A percentile compares a stretch with the other conserved stretches of the same genome.
These are phyloP conservation scores for Solanum stenotomum DNA, from an alignment of 257 asterid genomes.

Conservation along the genomic window DNA sequence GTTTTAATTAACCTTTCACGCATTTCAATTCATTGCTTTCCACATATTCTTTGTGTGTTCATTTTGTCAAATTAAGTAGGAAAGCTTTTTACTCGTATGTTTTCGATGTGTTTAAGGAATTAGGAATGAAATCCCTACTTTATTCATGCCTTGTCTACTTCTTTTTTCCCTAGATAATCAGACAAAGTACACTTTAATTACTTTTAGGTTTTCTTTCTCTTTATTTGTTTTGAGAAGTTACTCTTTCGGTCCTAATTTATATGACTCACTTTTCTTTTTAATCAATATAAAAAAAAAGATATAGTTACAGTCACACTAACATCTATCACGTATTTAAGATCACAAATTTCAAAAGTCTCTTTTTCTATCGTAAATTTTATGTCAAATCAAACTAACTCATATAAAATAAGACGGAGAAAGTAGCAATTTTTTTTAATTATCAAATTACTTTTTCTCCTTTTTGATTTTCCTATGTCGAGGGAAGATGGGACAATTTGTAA, in stretches of 20 bases:
- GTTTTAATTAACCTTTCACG: neutral
- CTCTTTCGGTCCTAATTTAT: too few relatives aligned
- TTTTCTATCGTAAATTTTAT: too few relatives aligned
- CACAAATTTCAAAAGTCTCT: too few relatives aligned
- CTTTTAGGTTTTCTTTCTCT: neutral
- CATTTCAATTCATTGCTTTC: neutral
- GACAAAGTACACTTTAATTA: neutral
- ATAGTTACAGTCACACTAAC: too few relatives aligned
- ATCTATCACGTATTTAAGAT: too few relatives aligned
- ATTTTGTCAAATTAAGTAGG: neutral
- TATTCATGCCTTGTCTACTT: neutral
- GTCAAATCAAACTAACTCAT: too few relatives aligned
- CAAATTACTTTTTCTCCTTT: neutral
- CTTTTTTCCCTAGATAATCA: neutral
- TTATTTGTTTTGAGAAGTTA: neutral
- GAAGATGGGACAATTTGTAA: neutral
- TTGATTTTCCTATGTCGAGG: neutral
- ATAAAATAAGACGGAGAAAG: too few relatives aligned
- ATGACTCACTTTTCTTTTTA: too few relatives aligned
- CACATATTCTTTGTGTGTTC: neutral
- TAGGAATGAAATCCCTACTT: neutral
- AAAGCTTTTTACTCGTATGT: neutral
- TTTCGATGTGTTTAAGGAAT: neutral
- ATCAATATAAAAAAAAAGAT: too few relatives aligned
- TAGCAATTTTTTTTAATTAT: neutral